Evolutionary conservation across 2,329 filamentous ascomycete genomes (phyloP).

Genomic region (Chrysosporium keratinophilum): DNA sequence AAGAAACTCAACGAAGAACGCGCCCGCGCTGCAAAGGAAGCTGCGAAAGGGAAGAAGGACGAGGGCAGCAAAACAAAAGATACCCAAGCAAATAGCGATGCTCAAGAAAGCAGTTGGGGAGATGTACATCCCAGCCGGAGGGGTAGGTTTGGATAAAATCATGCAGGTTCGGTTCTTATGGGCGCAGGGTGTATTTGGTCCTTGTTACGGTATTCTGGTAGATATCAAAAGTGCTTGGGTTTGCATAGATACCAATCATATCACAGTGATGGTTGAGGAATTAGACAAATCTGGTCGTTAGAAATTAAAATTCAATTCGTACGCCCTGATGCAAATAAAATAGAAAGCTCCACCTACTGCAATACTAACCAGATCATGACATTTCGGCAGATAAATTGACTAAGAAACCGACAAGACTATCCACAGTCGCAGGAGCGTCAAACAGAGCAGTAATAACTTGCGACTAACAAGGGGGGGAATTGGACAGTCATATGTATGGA

Average conservation of each 20-base stretch:
- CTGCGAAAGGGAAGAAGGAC: constrained; percentile 37
- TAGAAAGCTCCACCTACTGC: neutral
- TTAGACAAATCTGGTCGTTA: neutral
- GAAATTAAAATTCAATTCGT: constrained; percentile 3
- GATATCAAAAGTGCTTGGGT: neutral
- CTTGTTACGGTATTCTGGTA: neutral
- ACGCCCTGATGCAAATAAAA: constrained; percentile 6
- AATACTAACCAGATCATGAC: neutral
- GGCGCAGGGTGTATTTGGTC: neutral
- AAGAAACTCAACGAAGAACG: constrained; percentile 65
- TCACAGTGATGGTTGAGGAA: neutral
- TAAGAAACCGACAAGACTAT: neutral
- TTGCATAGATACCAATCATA: neutral
- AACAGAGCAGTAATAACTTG: neutral
- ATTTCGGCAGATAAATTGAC: neutral
- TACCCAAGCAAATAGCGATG: constrained; percentile 17
- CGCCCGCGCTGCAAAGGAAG: constrained; percentile 42
- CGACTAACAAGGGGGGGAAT: neutral
- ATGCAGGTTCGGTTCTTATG: neutral
- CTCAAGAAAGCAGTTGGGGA: constrained; percentile 1
- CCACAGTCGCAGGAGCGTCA: neutral
- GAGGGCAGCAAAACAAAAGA: constrained; percentile 32
- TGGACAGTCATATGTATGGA: neutral
- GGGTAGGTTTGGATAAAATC: constrained; percentile 7
- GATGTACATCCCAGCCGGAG: constrained; percentile 15